Conservation (phyloP, 352 stramenopile species). For the Plasmopara viticola region DNA sequence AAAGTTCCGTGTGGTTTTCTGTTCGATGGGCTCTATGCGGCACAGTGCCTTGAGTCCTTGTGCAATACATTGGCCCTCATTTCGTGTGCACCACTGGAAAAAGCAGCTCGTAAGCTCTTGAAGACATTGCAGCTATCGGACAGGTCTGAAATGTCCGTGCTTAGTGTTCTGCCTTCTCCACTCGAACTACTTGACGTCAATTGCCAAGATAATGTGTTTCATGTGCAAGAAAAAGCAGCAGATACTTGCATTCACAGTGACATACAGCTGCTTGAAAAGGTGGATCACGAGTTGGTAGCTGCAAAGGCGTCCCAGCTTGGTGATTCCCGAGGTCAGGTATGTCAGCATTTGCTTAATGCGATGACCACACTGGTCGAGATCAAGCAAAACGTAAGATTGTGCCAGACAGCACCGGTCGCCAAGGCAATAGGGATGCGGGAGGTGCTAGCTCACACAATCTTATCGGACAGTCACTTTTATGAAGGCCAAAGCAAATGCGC, state of each 20-base stretch:
- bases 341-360: constrained; percentile 24
- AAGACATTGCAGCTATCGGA: constrained; percentile 17
- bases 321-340: constrained; percentile 12
- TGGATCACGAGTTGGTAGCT: constrained; percentile 33
- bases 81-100: constrained; percentile 41
- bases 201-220: constrained; percentile 1
- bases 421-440: constrained; percentile 53
- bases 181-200: constrained; percentile 21
- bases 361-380: constrained; percentile 12
- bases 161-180: constrained; percentile 14
- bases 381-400: constrained; percentile 8
- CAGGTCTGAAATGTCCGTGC: background rate
- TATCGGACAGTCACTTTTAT: constrained; percentile 52
- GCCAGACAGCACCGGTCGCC: constrained; percentile 2
- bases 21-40: constrained; percentile 29
- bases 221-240: background rate
- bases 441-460: constrained; percentile 36
- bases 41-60: constrained; percentile 43
- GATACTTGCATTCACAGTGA: background rate
- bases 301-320: constrained; percentile 9
- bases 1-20: constrained; percentile 12
- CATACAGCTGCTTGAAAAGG: constrained; percentile 22
- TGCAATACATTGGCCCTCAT: constrained; percentile 51
- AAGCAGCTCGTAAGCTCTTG: constrained; percentile 29
- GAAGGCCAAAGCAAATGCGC: constrained; percentile 34